Conservation (phyloP, 352 stramenopile species). For the Pythium apleroticum region DNA sequence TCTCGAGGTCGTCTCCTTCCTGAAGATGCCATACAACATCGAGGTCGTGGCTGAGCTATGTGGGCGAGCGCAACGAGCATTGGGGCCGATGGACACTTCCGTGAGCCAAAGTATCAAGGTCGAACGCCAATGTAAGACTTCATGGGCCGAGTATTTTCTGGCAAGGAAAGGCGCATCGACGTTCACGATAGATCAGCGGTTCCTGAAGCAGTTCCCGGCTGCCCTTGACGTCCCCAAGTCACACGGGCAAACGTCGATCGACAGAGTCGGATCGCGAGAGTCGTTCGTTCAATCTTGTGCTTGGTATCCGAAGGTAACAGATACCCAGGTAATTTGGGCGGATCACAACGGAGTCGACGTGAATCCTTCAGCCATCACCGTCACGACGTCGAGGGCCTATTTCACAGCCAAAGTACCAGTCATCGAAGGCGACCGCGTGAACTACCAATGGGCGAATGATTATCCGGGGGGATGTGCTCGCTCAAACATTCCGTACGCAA, state of each 20-base stretch:
- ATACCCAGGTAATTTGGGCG: slow-evolving; percentile 33
- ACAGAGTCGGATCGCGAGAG: slow-evolving; percentile 21
- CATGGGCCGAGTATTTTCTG: background rate
- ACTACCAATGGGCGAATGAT: slow-evolving; percentile 21
- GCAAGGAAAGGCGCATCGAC: slow-evolving; percentile 4
- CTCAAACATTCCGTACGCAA: slow-evolving; percentile 16
- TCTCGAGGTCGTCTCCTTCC: slow-evolving; percentile 44
- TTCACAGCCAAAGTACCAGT: slow-evolving; percentile 39
- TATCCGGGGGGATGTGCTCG: slow-evolving; percentile 9
- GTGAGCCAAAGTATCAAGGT: background rate
- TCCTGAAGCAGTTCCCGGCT: slow-evolving; percentile 23
- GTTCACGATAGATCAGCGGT: background rate
- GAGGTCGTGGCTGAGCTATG: slow-evolving; percentile 42
- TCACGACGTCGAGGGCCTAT: slow-evolving; percentile 22
- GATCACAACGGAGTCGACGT: slow-evolving; percentile 19
- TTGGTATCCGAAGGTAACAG: slow-evolving; percentile 35
- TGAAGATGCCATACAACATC: slow-evolving; percentile 39
- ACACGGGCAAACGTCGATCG: slow-evolving; percentile 24
- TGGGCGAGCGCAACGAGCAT: slow-evolving; percentile 33
- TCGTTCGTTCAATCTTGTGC: slow-evolving; percentile 33
- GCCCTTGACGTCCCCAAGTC: slow-evolving; percentile 28
- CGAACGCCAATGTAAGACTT: background rate
- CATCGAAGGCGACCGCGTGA: slow-evolving; percentile 18
- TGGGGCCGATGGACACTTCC: slow-evolving; percentile 19
- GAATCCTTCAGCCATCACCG: slow-evolving; percentile 43